Evolutionary conservation across 2,329 filamentous ascomycete genomes (phyloP).

Genomic region (Ceratocystis diversiconidia): DNA sequence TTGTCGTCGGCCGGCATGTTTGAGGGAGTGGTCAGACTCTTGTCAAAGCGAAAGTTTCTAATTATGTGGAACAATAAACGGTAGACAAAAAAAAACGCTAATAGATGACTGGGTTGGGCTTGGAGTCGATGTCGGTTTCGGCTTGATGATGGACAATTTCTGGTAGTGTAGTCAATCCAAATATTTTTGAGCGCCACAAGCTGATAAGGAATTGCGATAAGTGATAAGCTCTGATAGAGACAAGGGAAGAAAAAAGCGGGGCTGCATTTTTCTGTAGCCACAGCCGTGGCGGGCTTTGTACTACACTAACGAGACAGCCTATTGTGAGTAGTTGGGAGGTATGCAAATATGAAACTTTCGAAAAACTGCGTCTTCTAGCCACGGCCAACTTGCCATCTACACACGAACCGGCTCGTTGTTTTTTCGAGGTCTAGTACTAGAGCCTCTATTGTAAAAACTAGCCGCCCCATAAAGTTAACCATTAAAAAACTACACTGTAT

Average conservation of each 20-base stretch:
- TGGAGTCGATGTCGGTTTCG: not conserved
- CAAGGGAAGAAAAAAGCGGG: slow-evolving; percentile 4
- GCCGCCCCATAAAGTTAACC: too few species aligned
- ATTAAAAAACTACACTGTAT: too few species aligned
- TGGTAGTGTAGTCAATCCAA: not conserved
- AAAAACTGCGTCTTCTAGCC: too few species aligned
- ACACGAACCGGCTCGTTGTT: too few species aligned
- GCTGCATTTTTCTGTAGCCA: not conserved
- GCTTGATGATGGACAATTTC: not conserved
- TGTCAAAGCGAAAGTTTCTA: not conserved
- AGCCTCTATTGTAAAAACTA: too few species aligned
- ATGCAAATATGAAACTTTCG: too few species aligned
- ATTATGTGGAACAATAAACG: not conserved
- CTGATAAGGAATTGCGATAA: not conserved
- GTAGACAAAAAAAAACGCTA: not conserved
- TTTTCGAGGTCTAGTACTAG: too few species aligned
- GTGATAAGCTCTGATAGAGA: slow-evolving; percentile 2
- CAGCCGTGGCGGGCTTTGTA: not conserved
- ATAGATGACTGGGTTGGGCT: not conserved
- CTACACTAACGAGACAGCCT: not conserved
- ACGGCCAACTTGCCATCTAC: too few species aligned
- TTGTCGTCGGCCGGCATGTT: slow-evolving; percentile 22
- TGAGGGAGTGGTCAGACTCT: not conserved
- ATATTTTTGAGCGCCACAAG: slow-evolving; percentile 16
- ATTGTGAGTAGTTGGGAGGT: too few species aligned